phyloP scores from a whole-genome alignment of 768 basidiomycete species.

The Serendipita sp. region DNA sequence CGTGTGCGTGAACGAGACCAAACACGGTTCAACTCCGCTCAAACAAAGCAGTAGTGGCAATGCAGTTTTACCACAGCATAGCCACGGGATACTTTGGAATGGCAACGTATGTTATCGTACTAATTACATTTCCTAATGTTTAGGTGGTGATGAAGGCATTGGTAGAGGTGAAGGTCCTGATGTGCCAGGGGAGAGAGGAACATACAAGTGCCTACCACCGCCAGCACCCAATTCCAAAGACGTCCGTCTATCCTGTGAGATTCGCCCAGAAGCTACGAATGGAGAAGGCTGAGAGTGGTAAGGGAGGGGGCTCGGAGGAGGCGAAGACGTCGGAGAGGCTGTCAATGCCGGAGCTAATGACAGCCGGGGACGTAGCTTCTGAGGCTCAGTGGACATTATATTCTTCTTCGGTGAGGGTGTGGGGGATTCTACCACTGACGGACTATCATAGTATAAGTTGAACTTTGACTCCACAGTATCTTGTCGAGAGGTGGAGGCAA shows the following conservation, averaged over 20 bases:
- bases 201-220: not conserved
- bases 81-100: too few relatives aligned
- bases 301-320: not conserved
- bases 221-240: conserved; percentile 1
- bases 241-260: not conserved
- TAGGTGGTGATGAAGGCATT: not conserved
- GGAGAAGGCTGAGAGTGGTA: not conserved
- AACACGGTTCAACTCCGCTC: not conserved
- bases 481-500: not conserved
- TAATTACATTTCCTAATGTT: not conserved
- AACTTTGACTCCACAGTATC: not conserved
- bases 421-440: not conserved
- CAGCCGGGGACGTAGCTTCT: not conserved
- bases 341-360: not conserved
- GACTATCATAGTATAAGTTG: not conserved
- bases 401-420: not conserved
- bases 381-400: not conserved
- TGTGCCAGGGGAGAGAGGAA: not conserved
- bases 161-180: not conserved
- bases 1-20: not conserved
- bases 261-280: not conserved
- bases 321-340: not conserved
- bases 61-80: too few relatives aligned
- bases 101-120: not conserved
- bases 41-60: not conserved